Evolutionary conservation across 257 asterid species (phyloP).

Genomic region (Solanum sparsipilum): DNA sequence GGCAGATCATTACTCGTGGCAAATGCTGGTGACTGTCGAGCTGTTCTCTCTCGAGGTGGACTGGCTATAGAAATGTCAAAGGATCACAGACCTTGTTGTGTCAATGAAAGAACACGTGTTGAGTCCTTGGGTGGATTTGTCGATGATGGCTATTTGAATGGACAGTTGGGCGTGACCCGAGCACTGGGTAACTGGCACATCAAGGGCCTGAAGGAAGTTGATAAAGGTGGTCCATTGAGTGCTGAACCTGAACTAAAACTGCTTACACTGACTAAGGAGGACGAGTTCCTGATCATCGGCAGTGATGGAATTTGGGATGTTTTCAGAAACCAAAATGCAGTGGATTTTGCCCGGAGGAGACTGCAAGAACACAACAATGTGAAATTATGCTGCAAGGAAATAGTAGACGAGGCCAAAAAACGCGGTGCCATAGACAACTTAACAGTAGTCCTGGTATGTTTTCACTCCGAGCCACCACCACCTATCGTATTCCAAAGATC

Average conservation of each 20-base stretch:
- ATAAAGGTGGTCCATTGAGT: conserved; percentile 61
- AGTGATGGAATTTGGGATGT: conserved; percentile 90
- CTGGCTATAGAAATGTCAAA: conserved; percentile 74
- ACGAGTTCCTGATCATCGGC: conserved; percentile 76
- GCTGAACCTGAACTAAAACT: conserved; percentile 89
- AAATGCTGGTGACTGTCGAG: conserved; percentile 90
- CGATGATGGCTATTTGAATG: conserved; percentile 69
- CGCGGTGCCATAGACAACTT: conserved; percentile 67
- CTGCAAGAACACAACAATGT: conserved; percentile 75
- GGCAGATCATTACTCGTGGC: conserved; percentile 85
- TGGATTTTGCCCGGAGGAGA: conserved; percentile 64
- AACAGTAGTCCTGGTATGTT: conserved; percentile 73
- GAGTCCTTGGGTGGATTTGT: conserved; percentile 78
- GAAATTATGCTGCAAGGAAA: conserved; percentile 62
- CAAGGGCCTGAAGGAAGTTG: conserved; percentile 65
- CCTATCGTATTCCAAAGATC: conserved; percentile 27
- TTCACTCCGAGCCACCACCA: conserved; percentile 67
- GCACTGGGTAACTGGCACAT: conserved; percentile 93
- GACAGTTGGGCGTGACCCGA: conserved; percentile 66
- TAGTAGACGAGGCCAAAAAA: conserved; percentile 69
- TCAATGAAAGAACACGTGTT: conserved; percentile 46
- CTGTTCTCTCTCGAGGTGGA: conserved; percentile 73
- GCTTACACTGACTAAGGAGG: conserved; percentile 60
- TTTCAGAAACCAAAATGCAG: conserved; percentile 77
- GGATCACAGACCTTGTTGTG: conserved; percentile 68